Evolutionary conservation across 306 rosid species (phyloP), one percentile per base, ranked within the genome.

Genomic region (Castanea mollissima): DNA sequence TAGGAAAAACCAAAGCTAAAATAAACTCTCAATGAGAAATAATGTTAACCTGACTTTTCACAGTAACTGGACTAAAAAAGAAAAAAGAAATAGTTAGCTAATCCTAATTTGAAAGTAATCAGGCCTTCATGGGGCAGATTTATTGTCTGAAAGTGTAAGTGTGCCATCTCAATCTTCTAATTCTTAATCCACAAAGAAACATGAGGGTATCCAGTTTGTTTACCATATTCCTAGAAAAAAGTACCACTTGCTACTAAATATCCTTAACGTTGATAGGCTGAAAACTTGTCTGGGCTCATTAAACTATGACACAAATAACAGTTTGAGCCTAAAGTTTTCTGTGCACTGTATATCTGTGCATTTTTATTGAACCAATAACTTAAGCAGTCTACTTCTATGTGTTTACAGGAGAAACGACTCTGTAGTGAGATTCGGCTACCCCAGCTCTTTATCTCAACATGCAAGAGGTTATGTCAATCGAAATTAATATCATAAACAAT

Each of bases 371-470:
- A 18, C 71, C 56, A 14, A 57, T 71, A 3, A 11, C 21, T n/a
- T 10, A 83, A 65, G 41, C 64, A 31, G 60, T 32, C 12, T 62
- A 9, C 35, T 34, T 60, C 59, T 70, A 23, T 81, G 14, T 49
- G 10, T 74, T 83, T 80, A 75, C 96, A 94, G 98, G 98, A 94
- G 78, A 94, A 94, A 85, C 91, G 86, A 18, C 69, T 94, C 25
- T 92, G 98, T 80, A 59, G 86, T 14, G 98, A 94, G 76, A 76
- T 88, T 34, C 83, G 88, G 79, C 44, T 94, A 77, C 59, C 59
- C 92, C 41, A 13, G 83, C 90, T 1, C 5, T 74, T 32, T 92
- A 92, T 85, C 89, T 94, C 25, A 86, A 85, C 88, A 88, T 94
- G 94, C 93, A 88, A 87, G 90, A 92, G 87, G 83, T 87, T 8